Evolutionary conservation across 2,329 filamentous ascomycete genomes (phyloP).

Genomic region (Microdochium nivale): DNA sequence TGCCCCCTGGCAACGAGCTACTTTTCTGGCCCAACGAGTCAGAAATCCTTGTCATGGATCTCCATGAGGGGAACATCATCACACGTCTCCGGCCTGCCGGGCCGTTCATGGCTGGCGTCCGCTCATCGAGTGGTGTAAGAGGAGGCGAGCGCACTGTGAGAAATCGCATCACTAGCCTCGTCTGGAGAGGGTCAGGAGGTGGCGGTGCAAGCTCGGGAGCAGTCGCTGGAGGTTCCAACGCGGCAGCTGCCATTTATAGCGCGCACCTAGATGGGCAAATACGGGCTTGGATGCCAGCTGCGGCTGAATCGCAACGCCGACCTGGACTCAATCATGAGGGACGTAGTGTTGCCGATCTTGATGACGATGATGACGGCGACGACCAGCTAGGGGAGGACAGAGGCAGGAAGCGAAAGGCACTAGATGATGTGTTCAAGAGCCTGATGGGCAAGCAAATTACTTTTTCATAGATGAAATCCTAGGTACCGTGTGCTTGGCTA

Average conservation of each 20-base stretch:
- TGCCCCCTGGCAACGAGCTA: slow-evolving; percentile 49
- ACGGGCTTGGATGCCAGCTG: slow-evolving; percentile 62
- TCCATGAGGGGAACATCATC: slow-evolving; percentile 68
- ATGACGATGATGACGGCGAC: slow-evolving; percentile 22
- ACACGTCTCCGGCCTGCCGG: slow-evolving; percentile 62
- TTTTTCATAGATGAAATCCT: slow-evolving; percentile 28
- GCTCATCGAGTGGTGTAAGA: slow-evolving; percentile 20
- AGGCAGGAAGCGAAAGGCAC: slow-evolving; percentile 65
- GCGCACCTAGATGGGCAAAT: slow-evolving; percentile 80
- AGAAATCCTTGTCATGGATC: slow-evolving; percentile 71
- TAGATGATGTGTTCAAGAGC: slow-evolving; percentile 73
- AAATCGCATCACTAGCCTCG: slow-evolving; percentile 65
- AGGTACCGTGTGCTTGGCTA: too few relatives aligned
- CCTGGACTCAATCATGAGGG: neutral
- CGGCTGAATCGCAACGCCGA: slow-evolving; percentile 37
- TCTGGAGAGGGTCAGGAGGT: slow-evolving; percentile 60
- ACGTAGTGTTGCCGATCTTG: slow-evolving; percentile 31
- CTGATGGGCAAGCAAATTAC: slow-evolving; percentile 66
- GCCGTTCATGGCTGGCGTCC: slow-evolving; percentile 37
- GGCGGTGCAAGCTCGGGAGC: slow-evolving; percentile 46
- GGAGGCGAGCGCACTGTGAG: slow-evolving; percentile 48
- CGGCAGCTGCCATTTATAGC: slow-evolving; percentile 59
- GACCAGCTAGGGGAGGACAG: slow-evolving; percentile 39
- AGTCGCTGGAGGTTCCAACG: slow-evolving; percentile 49
- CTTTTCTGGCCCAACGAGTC: slow-evolving; percentile 76